These are phyloP conservation scores for Starmerella asiatica DNA, from an alignment of 805 yeast genomes.

Conservation along the genomic window DNA sequence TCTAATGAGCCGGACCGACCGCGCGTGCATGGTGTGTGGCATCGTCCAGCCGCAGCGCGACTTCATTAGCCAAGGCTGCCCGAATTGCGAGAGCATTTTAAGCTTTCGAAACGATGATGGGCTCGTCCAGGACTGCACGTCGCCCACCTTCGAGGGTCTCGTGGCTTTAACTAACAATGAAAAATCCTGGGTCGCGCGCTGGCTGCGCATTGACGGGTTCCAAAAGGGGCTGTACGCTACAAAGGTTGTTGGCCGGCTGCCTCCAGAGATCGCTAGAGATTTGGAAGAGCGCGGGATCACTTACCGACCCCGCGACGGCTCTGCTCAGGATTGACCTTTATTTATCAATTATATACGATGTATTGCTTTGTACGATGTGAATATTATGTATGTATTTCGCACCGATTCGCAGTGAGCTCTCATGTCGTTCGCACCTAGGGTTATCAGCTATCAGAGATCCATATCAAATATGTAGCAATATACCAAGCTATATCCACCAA, in stretches of 20 bases:
- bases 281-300: slow-evolving; percentile 61
- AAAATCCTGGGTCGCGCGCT: slow-evolving; percentile 88
- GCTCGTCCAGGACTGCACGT: slow-evolving; percentile 78
- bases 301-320: slow-evolving; percentile 91
- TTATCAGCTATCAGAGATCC: too few relatives aligned
- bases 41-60: slow-evolving; percentile 64
- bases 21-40: slow-evolving; percentile 98
- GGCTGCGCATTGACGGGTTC: slow-evolving; percentile 84
- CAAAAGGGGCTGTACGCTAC: slow-evolving; percentile 88
- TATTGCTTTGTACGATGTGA: neutral
- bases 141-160: slow-evolving; percentile 89
- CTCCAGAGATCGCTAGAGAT: slow-evolving; percentile 67
- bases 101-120: slow-evolving; percentile 70
- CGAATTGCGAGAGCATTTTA: slow-evolving; percentile 84
- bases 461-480: too few relatives aligned
- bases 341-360: neutral
- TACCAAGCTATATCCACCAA: too few relatives aligned
- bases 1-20: slow-evolving; percentile 37
- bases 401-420: too few relatives aligned
- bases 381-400: neutral
- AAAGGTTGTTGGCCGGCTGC: slow-evolving; percentile 79
- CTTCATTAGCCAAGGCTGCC: slow-evolving; percentile 81
- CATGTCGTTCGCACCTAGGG: too few relatives aligned
- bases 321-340: slow-evolving; percentile 28
- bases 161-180: slow-evolving; percentile 80